Evolutionary conservation across 2,329 filamentous ascomycete species (phyloP).

Genomic region (Pestalotiopsis sp.): DNA sequence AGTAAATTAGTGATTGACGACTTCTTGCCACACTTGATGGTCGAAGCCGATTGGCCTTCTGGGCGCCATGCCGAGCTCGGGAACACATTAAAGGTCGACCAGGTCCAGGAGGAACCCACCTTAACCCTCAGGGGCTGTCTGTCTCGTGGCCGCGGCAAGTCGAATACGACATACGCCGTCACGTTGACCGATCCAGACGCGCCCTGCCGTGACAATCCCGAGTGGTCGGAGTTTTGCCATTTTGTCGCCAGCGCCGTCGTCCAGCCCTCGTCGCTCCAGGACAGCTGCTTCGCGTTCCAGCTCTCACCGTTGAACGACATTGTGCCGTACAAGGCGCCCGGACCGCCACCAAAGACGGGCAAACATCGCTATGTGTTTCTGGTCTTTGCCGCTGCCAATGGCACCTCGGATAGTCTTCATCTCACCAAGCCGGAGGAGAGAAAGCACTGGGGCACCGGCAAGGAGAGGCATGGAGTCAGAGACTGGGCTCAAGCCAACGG

Average conservation of each 20-base stretch:
- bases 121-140: conserved; percentile 30
- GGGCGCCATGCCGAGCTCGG: conserved; percentile 50
- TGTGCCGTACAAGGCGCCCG: conserved; percentile 43
- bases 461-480: conserved; percentile 38
- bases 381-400: conserved; percentile 40
- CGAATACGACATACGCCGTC: conserved; percentile 31
- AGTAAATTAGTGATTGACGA: conserved; percentile 56
- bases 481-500: conserved; percentile 44
- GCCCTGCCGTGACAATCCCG: conserved; percentile 42
- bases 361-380: conserved; percentile 48
- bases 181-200: conserved; percentile 46
- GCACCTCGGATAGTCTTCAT: conserved; percentile 36
- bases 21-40: conserved; percentile 55
- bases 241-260: conserved; percentile 41
- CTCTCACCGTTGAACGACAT: conserved; percentile 34
- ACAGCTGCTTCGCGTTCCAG: conserved; percentile 16
- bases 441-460: conserved; percentile 42
- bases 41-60: conserved; percentile 50
- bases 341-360: conserved; percentile 42
- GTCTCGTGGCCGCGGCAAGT: conserved; percentile 1
- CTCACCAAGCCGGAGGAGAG: conserved; percentile 37
- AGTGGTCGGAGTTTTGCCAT: conserved; percentile 49
- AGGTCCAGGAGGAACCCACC: conserved; percentile 35
- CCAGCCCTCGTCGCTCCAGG: conserved; percentile 21
- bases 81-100: conserved; percentile 45